Percentiles rank a stretch among this genome's conserved stretches.
Evolutionary conservation across 257 asterid species (phyloP).

Genomic region (Salvia hispanica): DNA sequence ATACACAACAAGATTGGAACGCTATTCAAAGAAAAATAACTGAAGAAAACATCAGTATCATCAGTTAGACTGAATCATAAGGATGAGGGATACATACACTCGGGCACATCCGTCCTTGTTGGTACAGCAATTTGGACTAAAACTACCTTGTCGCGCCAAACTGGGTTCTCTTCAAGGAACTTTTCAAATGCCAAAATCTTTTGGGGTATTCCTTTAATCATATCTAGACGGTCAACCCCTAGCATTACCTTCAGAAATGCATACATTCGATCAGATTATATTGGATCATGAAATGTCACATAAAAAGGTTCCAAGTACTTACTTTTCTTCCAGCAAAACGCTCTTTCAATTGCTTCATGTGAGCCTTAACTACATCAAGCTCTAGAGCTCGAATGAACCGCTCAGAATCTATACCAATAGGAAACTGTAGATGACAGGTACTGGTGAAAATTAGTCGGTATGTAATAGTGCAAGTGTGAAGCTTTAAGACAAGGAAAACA

Average conservation of each 20-base stretch:
- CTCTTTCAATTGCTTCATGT: conserved; percentile 75
- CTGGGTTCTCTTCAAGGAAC: conserved; percentile 90
- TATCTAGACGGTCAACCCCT: conserved; percentile 93
- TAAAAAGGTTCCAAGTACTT: conserved; percentile 17
- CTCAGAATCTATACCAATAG: conserved; percentile 91
- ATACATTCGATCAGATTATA: conserved; percentile 7
- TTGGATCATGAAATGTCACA: background rate
- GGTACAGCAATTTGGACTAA: conserved; percentile 94
- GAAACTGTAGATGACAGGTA: conserved; percentile 67
- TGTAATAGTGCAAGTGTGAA: conserved; percentile 27
- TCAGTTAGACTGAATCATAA: conserved; percentile 28
- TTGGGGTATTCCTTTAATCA: conserved; percentile 93
- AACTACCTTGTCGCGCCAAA: conserved; percentile 89
- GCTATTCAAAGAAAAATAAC: background rate
- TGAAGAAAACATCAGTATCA: conserved; percentile 12
- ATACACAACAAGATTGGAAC: background rate
- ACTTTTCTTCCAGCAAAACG: conserved; percentile 91
- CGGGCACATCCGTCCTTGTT: conserved; percentile 95
- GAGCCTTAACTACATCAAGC: conserved; percentile 67
- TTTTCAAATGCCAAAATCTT: conserved; percentile 94
- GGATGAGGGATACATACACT: conserved; percentile 65
- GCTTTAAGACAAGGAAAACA: conserved; percentile 18
- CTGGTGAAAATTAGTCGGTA: conserved; percentile 30
- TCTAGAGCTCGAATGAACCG: conserved; percentile 88
- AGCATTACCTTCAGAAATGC: conserved; percentile 70